A percentile compares a stretch with the other conserved stretches of the same genome.
These are phyloP conservation scores for Boletus patriciae DNA, from an alignment of 768 basidiomycete species.

Conservation along the genomic window DNA sequence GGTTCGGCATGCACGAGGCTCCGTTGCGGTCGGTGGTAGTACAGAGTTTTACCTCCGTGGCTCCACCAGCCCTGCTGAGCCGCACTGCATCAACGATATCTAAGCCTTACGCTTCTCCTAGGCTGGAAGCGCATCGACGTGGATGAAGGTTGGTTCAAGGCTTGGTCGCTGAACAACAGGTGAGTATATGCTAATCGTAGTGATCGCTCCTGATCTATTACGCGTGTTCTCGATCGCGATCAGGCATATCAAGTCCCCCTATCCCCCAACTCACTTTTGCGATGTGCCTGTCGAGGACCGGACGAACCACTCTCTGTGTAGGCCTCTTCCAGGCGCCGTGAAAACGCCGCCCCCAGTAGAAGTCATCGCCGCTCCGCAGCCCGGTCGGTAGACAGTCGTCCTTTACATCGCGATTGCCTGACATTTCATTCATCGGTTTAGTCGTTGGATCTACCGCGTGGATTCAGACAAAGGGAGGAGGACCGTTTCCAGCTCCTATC, in stretches of 20 bases:
- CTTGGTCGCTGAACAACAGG: constrained; percentile 29
- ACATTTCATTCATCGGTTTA: constrained; percentile 4
- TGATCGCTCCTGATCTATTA: constrained; percentile 1
- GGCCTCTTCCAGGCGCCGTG: constrained; percentile 40
- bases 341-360: constrained; percentile 28
- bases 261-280: constrained; percentile 41
- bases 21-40: neutral
- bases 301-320: constrained; percentile 41
- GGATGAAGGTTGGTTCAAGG: constrained; percentile 43
- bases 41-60: neutral
- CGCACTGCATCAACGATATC: neutral
- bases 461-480: constrained; percentile 19
- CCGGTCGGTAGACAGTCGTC: constrained; percentile 29
- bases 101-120: constrained; percentile 12
- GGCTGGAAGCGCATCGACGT: constrained; percentile 51
- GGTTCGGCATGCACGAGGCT: constrained; percentile 8
- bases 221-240: neutral
- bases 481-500: neutral
- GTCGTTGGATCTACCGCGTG: constrained; percentile 33
- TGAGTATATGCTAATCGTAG: constrained; percentile 4
- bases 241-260: constrained; percentile 39
- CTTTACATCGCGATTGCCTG: neutral
- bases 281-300: constrained; percentile 39
- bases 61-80: neutral
- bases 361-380: constrained; percentile 25